Base-by-base conservation (phyloP, 1,284 basidiomycete species). In the Moesziomyces sp. region DNA sequence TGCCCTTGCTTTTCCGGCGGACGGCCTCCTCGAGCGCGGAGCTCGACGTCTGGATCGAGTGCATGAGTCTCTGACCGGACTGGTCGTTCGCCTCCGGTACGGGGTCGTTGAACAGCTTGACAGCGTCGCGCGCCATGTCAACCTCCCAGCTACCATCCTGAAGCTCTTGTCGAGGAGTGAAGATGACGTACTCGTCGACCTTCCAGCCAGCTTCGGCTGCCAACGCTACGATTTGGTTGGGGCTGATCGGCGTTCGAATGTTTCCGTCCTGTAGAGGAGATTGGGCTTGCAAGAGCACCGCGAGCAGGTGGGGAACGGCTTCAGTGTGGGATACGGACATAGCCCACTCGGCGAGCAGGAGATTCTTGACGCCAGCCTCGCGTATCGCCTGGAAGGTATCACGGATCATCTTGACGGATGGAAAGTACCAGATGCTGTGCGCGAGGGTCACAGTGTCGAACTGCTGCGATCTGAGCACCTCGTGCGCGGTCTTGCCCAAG, bases 141-240 rank as follows among this genome's bases (percentile, higher is more conserved):
- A 68, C 24, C 35, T 68, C 65, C 65, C 65, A 68, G 0, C 19
- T 30, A 26, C 65, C 65, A 30, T 68, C 65, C 14, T 68, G 65
- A 26, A 68, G 46, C 21, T 49, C 44, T 30, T 57, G 44, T 0
- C 35, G 35, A 0, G 65, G 65, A 10, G 47, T 19, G 28, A 68
- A 62, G 5, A 54, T 58, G 24, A 61, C 24, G 24, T 62, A 51
- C 1, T 54, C 35, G 1, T 54, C 28, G 1, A 68, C 46, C n/a
- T 54, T 52, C 58, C 59, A 68, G 2, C 65, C 65, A 4, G 55
- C 58, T 3, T 68, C 11, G 9, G 11, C 13, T 23, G 55, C 55
- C 5, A 62, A 19, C 7, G 24, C 4, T 28, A 58, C 57, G 24
- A 62, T 28, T 23, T 68, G 55, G 10, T 40, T 35, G 5, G 65